phyloP scores from a whole-genome alignment of 306 rosid species.

The Rosa multiflora region DNA sequence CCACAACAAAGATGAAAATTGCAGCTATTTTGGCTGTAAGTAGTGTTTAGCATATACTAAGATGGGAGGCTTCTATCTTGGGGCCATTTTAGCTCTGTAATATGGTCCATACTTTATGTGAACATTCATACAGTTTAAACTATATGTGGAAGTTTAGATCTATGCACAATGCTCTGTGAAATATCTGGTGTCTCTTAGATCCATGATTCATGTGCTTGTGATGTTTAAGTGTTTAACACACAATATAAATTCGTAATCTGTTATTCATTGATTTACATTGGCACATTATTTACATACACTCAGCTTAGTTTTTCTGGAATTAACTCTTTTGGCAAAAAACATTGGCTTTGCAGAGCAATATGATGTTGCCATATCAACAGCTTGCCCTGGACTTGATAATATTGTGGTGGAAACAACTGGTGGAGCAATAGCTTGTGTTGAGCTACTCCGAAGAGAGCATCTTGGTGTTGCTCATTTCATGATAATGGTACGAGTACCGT shows the following conservation, averaged over 20 bases:
- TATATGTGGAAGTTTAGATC: neutral
- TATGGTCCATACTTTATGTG: neutral
- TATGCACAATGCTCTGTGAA: neutral
- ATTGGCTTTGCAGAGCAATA: slow-evolving; percentile 66
- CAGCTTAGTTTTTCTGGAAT: slow-evolving; percentile 1
- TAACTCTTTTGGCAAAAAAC: slow-evolving; percentile 15
- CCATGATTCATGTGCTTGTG: neutral
- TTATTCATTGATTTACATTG: neutral
- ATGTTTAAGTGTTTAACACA: neutral
- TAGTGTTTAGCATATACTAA: neutral
- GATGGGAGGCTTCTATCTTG: neutral
- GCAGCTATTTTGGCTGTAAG: neutral
- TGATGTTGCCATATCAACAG: slow-evolving; percentile 86
- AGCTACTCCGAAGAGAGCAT: slow-evolving; percentile 77
- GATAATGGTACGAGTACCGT: slow-evolving; percentile 66
- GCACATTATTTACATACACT: slow-evolving; percentile 7
- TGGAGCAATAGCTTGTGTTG: slow-evolving; percentile 88
- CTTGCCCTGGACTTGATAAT: slow-evolving; percentile 84
- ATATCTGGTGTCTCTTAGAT: neutral
- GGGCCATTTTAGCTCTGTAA: neutral
- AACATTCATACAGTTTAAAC: no score
- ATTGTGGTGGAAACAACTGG: slow-evolving; percentile 84
- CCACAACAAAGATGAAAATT: neutral
- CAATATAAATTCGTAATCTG: neutral
- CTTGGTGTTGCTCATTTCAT: slow-evolving; percentile 87